Evolutionary conservation across 2,329 filamentous ascomycete genomes (phyloP), one percentile per base, ranked within the genome.

Genomic region (Pseudohalonectria lignicola): DNA sequence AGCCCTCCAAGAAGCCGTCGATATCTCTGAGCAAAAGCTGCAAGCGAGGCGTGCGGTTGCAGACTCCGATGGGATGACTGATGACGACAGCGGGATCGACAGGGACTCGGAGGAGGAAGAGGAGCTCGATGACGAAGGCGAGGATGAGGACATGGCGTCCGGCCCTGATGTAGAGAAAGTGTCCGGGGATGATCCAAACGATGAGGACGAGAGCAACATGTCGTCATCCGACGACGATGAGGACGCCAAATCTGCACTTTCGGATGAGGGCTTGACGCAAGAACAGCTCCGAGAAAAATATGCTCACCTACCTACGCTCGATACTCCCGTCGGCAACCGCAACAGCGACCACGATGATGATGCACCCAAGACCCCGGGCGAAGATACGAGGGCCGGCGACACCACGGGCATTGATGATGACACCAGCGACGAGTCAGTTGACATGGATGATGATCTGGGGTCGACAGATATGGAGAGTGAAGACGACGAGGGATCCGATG

Each of bases 1-100:
- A 51, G 85, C 78, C 35, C 69, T 83, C 50, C 85, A 81, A 49
- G 77, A 81, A 61, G 83, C 77, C 49, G 79, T 84, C 49, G 82
- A 79, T 43, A 68, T 79, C 40, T 84, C 79, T 1, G 81, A 82
- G 43, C 72, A 75, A 47, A 77, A 82, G 49, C 61, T 84, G 1
- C 74, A 81, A 46, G 75, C 77, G 13, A 67, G 76, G n/a, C 67
- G 64, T 39, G 58, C 63, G 2, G 68, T 66, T 15, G 47, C 67
- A 5, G 76, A 74, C 41, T 75, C 71, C 0, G 75, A 78, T 18
- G 52, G 53, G 4, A 45, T 58, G 1, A 62, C 59, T 1, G 61
- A 64, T 16, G 66, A 38, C 64, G 19, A 61, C 62, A n/a, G 52
- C 30, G 30, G 36, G 29, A 38, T 56, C 12, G 50, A 49, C 5